Evolutionary conservation across 805 yeast genomes (phyloP).

Genomic region (Candida fluviatilis): DNA sequence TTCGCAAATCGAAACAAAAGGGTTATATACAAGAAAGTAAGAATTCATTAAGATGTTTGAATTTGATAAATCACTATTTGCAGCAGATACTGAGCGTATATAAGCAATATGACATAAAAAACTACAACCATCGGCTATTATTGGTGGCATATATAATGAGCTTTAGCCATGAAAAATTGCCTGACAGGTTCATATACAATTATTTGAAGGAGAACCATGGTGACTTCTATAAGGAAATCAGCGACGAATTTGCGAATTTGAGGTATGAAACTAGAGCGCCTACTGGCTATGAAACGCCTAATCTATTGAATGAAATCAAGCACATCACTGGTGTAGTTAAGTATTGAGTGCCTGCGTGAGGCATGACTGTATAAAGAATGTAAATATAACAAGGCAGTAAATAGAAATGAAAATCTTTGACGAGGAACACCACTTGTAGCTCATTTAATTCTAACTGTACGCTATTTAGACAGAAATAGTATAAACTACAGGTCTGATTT

Average conservation of each 20-base stretch:
- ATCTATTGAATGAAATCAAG: slow-evolving; percentile 30
- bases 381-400: too few relatives aligned
- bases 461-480: too few relatives aligned
- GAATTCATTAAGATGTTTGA: slow-evolving; percentile 29
- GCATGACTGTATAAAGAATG: too few relatives aligned
- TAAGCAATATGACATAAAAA: slow-evolving; percentile 11
- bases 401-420: too few relatives aligned
- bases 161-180: slow-evolving; percentile 28
- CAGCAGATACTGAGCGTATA: slow-evolving; percentile 13
- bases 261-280: slow-evolving; percentile 20
- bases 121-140: slow-evolving; percentile 24
- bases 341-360: slow-evolving; percentile 4
- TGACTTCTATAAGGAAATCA: slow-evolving; percentile 14
- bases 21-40: slow-evolving; percentile 26
- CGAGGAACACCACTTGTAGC: too few relatives aligned
- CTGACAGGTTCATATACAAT: slow-evolving; percentile 37
- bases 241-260: slow-evolving; percentile 9
- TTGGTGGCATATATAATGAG: slow-evolving; percentile 36
- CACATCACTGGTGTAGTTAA: slow-evolving; percentile 11
- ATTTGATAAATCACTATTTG: slow-evolving; percentile 18
- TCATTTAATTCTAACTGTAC: too few relatives aligned
- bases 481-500: neutral
- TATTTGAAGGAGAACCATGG: slow-evolving; percentile 31
- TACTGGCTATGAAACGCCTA: slow-evolving; percentile 26
- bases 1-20: slow-evolving; percentile 31